phyloP scores from a whole-genome alignment of 768 basidiomycete species.

The Boletus sp. region DNA sequence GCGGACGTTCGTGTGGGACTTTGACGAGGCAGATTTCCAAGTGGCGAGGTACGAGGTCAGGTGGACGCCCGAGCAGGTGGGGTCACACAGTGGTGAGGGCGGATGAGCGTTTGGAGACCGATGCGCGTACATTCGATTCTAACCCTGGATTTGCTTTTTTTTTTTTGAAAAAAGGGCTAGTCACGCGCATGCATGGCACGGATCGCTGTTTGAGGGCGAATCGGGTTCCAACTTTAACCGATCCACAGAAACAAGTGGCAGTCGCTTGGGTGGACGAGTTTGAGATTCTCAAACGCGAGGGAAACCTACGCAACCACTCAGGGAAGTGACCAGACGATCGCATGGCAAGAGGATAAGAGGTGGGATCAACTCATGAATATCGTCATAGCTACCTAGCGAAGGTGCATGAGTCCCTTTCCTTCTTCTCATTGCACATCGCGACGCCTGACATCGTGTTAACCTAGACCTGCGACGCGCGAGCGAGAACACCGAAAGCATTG shows the following conservation, averaged over 20 bases:
- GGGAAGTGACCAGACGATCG: slow-evolving; percentile 47
- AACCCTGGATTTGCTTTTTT: background rate
- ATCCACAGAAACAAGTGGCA: slow-evolving; percentile 47
- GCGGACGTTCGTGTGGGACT: slow-evolving; percentile 58
- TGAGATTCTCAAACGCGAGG: slow-evolving; percentile 37
- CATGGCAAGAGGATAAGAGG: slow-evolving; percentile 52
- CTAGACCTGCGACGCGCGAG: background rate
- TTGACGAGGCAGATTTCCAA: slow-evolving; percentile 55
- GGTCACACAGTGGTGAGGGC: slow-evolving; percentile 49
- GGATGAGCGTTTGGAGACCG: background rate
- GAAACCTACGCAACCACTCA: slow-evolving; percentile 33
- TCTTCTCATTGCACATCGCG: background rate
- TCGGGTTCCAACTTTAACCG: slow-evolving; percentile 45
- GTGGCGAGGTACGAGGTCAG: slow-evolving; percentile 66
- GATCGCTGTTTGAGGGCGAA: slow-evolving; percentile 66
- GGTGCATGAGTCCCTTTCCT: background rate
- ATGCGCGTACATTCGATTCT: background rate
- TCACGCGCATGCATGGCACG: slow-evolving; percentile 69
- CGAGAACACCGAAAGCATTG: no score
- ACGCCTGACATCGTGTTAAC: background rate
- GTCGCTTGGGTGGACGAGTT: slow-evolving; percentile 56
- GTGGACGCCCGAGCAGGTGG: slow-evolving; percentile 63
- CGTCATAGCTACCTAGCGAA: slow-evolving; percentile 30
- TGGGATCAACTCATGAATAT: slow-evolving; percentile 53
- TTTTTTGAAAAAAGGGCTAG: slow-evolving; percentile 54